Conservation (phyloP, 192 early-diverging fungal genomes). For the Geranomyces michiganensis region DNA sequence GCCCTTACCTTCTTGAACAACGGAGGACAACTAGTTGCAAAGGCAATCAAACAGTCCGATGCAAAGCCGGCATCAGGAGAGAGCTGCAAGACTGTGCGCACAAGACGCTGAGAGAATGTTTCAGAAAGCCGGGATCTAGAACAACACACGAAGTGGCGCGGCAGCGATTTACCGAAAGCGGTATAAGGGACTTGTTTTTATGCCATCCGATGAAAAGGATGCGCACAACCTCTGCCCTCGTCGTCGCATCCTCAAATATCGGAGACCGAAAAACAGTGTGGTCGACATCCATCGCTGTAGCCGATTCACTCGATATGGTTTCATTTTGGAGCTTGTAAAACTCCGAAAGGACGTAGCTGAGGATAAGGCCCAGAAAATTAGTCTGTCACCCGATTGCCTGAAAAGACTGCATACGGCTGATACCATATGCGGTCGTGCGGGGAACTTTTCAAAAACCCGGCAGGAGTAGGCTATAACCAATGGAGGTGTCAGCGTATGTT, state of each 20-base stretch:
- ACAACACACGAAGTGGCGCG: not conserved
- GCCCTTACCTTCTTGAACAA: not conserved
- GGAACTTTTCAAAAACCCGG: not conserved
- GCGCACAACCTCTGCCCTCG: not conserved
- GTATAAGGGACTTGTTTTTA: not conserved
- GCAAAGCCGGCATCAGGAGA: not conserved
- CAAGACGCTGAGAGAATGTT: not conserved
- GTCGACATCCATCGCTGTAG: not conserved
- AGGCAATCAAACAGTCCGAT: not conserved
- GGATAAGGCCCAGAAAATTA: not conserved
- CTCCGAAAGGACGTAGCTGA: conserved; percentile 6
- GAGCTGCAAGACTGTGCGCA: not conserved
- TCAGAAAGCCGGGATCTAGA: not conserved
- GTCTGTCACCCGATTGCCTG: not conserved
- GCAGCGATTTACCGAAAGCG: not conserved
- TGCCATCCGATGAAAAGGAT: not conserved
- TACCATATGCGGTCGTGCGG: conserved; percentile 4
- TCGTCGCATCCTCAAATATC: not conserved
- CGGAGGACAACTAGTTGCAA: not conserved
- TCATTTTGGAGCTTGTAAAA: not conserved
- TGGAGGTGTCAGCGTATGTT: no score
- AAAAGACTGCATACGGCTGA: no score
- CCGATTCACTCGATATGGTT: not conserved
- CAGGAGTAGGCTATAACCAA: not conserved
- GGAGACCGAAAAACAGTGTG: not conserved